Evolutionary conservation across 2,329 filamentous ascomycete species (phyloP).

Genomic region (Hymenoscyphus salicellus): DNA sequence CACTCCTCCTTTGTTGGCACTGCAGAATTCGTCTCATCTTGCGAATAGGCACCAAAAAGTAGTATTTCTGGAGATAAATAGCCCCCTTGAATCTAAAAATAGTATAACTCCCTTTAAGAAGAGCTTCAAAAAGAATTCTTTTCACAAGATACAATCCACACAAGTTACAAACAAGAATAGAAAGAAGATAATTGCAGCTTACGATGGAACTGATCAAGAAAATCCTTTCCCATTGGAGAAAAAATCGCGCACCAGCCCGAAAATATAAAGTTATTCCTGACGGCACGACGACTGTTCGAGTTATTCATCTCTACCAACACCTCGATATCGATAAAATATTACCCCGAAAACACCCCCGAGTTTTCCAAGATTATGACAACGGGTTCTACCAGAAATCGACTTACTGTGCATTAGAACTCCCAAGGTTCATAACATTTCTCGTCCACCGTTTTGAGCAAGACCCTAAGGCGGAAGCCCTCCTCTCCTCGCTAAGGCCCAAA

Average conservation of each 20-base stretch:
- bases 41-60: too few relatives aligned
- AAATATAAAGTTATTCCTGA: background rate
- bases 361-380: background rate
- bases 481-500: background rate
- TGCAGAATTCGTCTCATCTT: too few relatives aligned
- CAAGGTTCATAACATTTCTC: background rate
- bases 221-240: background rate
- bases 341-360: background rate
- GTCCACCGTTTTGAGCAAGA: background rate
- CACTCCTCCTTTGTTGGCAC: too few relatives aligned
- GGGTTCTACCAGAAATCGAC: background rate
- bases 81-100: too few relatives aligned
- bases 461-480: background rate
- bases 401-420: background rate
- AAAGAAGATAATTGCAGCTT: background rate
- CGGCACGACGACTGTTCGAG: background rate
- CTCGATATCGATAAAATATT: background rate
- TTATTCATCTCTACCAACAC: background rate
- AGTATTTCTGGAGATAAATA: too few relatives aligned
- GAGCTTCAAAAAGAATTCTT: too few relatives aligned
- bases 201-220: background rate
- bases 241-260: background rate
- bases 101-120: too few relatives aligned
- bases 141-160: background rate
- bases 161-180: background rate